phyloP scores from a whole-genome alignment of 75 land plant genomes.

The Larix kaempferi region DNA sequence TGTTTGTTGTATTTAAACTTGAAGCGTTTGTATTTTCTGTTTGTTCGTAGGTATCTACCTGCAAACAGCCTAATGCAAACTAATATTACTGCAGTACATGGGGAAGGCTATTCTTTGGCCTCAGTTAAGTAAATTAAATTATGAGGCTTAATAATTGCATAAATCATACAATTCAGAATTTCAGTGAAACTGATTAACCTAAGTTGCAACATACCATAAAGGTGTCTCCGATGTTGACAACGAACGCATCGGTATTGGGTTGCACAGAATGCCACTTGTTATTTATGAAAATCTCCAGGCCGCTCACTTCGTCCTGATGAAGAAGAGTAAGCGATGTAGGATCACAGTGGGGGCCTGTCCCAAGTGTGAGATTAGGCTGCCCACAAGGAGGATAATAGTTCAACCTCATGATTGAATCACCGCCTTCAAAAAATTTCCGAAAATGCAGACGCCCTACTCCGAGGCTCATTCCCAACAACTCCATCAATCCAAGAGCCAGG shows the following conservation, averaged over 20 bases:
- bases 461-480: slow-evolving; percentile 44
- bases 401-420: slow-evolving; percentile 45
- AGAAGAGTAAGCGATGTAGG: slow-evolving; percentile 59
- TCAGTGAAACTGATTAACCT: no score
- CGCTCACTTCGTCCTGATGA: slow-evolving; percentile 61
- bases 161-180: no score
- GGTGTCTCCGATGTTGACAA: slow-evolving; percentile 64
- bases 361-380: slow-evolving; percentile 36
- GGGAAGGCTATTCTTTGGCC: no score
- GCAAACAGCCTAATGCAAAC: no score
- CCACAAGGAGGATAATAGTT: slow-evolving; percentile 59
- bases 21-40: no score
- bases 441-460: slow-evolving; percentile 30
- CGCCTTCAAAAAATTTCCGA: slow-evolving; percentile 32
- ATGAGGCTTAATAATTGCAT: no score
- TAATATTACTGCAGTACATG: no score
- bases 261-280: slow-evolving; percentile 37
- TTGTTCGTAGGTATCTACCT: no score
- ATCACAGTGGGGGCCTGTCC: slow-evolving; percentile 62
- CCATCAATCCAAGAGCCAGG: slow-evolving; percentile 29
- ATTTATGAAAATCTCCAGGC: slow-evolving; percentile 45
- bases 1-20: no score
- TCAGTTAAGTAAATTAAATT: no score
- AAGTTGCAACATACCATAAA: slow-evolving; percentile 34
- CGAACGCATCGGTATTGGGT: slow-evolving; percentile 36